Percentiles rank a stretch among this genome's conserved stretches.
These are phyloP conservation scores for Cadophora sp. DNA, from an alignment of 2,329 filamentous ascomycete genomes.

Conservation along the genomic window DNA sequence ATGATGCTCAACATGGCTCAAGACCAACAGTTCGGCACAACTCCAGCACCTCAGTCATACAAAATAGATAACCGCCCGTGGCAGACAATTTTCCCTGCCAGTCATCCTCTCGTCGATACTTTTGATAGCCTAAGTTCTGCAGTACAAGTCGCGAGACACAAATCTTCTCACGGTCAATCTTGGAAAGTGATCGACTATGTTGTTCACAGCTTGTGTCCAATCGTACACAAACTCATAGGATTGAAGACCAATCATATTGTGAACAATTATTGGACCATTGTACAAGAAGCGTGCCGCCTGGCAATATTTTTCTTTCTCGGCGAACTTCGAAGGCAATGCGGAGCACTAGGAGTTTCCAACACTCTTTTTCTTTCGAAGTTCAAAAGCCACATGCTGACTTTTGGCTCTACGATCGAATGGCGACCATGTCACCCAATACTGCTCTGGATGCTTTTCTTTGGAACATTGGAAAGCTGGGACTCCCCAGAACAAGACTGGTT, in stretches of 20 bases:
- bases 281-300: constrained; percentile 8
- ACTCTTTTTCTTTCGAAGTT: constrained; percentile 12
- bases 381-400: neutral
- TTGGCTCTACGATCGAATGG: neutral
- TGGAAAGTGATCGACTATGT: constrained; percentile 12
- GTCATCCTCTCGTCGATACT: neutral
- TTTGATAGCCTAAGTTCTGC: constrained; percentile 3
- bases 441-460: constrained; percentile 20
- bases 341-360: constrained; percentile 9
- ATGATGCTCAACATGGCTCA: constrained; percentile 8
- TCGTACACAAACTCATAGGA: constrained; percentile 6
- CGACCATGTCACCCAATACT: neutral
- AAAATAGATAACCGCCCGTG: neutral
- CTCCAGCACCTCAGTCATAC: neutral
- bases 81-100: neutral
- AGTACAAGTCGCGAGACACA: neutral
- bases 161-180: neutral
- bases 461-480: constrained; percentile 7
- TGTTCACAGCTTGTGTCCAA: constrained; percentile 7
- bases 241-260: neutral
- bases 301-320: constrained; percentile 14
- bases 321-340: constrained; percentile 14
- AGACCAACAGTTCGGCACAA: constrained; percentile 14
- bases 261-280: neutral
- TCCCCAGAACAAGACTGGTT: constrained; percentile 15